Evolutionary conservation across 2,329 filamentous ascomycete genomes (phyloP).

Genomic region (Didymella sp.): DNA sequence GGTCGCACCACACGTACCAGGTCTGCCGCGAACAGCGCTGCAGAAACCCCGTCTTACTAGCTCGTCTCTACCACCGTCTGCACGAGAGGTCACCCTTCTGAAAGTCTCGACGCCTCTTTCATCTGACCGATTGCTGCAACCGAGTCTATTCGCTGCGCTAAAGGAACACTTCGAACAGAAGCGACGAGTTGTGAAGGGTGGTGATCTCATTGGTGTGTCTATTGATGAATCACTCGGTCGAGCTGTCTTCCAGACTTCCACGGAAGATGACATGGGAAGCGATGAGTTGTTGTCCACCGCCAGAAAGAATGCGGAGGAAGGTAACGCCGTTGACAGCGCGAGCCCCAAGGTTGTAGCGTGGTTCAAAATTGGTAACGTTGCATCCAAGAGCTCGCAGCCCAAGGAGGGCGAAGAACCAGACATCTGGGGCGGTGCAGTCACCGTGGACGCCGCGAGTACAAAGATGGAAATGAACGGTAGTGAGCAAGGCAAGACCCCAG

Average conservation of each 20-base stretch:
- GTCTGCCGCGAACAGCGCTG: constrained; percentile 42
- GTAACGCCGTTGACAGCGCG: constrained; percentile 18
- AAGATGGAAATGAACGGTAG: constrained; percentile 92
- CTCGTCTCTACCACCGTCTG: constrained; percentile 63
- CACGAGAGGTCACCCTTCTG: constrained; percentile 82
- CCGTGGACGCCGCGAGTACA: constrained; percentile 84
- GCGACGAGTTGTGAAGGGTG: constrained; percentile 80
- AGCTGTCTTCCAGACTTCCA: constrained; percentile 75
- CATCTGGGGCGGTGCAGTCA: constrained; percentile 84
- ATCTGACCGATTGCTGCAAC: constrained; percentile 83
- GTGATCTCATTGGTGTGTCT: constrained; percentile 86
- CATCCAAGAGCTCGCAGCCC: constrained; percentile 56
- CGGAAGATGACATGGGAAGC: constrained; percentile 71
- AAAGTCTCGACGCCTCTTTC: constrained; percentile 90
- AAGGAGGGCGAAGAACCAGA: constrained; percentile 68
- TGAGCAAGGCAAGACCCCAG: constrained; percentile 80
- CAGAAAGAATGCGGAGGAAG: constrained; percentile 45
- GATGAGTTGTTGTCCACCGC: constrained; percentile 61
- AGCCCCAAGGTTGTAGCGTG: constrained; percentile 70
- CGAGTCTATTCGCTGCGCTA: constrained; percentile 82
- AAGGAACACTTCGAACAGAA: constrained; percentile 89
- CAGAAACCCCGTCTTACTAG: constrained; percentile 55
- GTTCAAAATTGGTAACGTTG: constrained; percentile 82
- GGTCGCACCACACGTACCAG: constrained; percentile 57
- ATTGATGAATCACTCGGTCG: constrained; percentile 86